Conservation (phyloP, 345 rosid genomes). For the Cardamine chenopodiifolia region DNA sequence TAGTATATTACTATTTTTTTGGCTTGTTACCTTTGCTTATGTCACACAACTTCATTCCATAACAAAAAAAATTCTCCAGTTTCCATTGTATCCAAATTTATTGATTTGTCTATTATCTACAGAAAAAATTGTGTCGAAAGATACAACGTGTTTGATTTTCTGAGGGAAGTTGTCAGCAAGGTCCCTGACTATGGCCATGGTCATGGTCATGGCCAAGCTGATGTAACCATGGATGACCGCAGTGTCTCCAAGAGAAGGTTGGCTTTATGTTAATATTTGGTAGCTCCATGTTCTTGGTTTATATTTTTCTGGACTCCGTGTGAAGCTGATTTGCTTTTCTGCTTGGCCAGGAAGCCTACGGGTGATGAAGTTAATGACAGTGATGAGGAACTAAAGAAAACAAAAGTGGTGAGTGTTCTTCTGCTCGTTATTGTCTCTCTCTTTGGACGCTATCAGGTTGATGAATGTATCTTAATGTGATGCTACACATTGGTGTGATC, state of each 20-base stretch:
- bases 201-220: conserved; percentile 72
- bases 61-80: background rate
- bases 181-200: conserved; percentile 96
- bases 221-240: conserved; percentile 71
- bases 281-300: background rate
- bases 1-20: background rate
- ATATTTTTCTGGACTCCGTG: background rate
- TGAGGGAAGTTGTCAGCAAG: conserved; percentile 83
- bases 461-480: conserved; percentile 8
- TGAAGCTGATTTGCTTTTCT: conserved; percentile 18
- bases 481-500: conserved; percentile 2
- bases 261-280: background rate
- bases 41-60: background rate
- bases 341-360: conserved; percentile 66
- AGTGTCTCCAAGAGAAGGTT: conserved; percentile 74
- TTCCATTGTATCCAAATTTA: background rate
- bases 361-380: conserved; percentile 80
- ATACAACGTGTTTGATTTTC: conserved; percentile 93
- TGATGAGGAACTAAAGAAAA: conserved; percentile 83
- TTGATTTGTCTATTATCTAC: conserved; percentile 26
- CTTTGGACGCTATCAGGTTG: background rate
- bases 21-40: conserved; percentile 3
- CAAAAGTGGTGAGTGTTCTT: conserved; percentile 62
- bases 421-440: background rate
- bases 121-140: conserved; percentile 94